Evolutionary conservation across 495 filamentous ascomycete genomes (phyloP).

Genomic region (Lasiosphaeria hispida): DNA sequence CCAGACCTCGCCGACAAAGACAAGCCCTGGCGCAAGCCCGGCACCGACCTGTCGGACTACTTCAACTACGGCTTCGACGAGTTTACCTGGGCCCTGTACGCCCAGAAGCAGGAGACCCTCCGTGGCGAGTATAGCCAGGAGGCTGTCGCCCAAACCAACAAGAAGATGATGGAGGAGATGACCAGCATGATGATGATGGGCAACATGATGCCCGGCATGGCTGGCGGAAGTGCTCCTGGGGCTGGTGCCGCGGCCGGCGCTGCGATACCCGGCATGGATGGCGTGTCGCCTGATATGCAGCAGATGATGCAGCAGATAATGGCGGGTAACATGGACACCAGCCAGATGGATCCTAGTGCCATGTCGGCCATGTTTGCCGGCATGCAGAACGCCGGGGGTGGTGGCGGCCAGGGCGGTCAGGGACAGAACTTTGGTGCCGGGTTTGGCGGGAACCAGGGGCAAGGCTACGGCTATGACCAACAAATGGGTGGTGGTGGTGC

Average conservation of each 20-base stretch:
- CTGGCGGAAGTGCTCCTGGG: slow-evolving; percentile 2
- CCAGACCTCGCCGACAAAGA: slow-evolving; percentile 75
- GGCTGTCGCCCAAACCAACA: slow-evolving; percentile 63
- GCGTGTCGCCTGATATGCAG: slow-evolving; percentile 76
- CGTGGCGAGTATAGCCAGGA: slow-evolving; percentile 62
- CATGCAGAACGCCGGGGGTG: slow-evolving; percentile 42
- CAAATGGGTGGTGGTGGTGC: slow-evolving; percentile 50
- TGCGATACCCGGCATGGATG: slow-evolving; percentile 65
- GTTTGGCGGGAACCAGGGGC: slow-evolving; percentile 50
- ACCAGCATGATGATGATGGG: slow-evolving; percentile 82
- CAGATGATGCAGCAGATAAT: slow-evolving; percentile 81
- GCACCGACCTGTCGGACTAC: slow-evolving; percentile 93
- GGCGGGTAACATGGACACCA: slow-evolving; percentile 75
- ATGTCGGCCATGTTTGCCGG: slow-evolving; percentile 51
- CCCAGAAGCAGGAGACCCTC: slow-evolving; percentile 78
- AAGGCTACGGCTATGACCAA: slow-evolving; percentile 58
- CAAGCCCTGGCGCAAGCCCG: slow-evolving; percentile 94
- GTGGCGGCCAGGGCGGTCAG: slow-evolving; percentile 45
- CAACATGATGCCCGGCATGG: slow-evolving; percentile 55
- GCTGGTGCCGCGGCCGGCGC: slow-evolving; percentile 38
- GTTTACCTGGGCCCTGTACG: slow-evolving; percentile 97
- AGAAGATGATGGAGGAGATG: slow-evolving; percentile 86
- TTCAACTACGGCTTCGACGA: slow-evolving; percentile 99
- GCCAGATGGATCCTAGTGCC: slow-evolving; percentile 56
- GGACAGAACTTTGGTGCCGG: slow-evolving; percentile 47